Conservation (phyloP, 805 yeast genomes). For the Yarrowia alimentaria region DNA sequence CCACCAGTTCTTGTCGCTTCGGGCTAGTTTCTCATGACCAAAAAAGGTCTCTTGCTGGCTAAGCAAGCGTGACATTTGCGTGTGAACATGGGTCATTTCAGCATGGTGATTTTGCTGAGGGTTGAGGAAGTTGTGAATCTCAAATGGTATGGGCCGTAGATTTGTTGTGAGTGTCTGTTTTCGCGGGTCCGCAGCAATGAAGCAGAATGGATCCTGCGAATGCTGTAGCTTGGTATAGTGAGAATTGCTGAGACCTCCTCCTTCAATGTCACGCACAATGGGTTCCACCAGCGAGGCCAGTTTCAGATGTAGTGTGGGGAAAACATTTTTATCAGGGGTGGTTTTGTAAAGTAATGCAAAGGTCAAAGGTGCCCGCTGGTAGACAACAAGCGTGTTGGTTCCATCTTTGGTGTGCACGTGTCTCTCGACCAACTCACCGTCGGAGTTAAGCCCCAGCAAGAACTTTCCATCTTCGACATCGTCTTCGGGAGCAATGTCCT, state of each 20-base stretch:
- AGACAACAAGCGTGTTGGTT: constrained; percentile 31
- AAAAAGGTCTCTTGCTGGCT: constrained; percentile 8
- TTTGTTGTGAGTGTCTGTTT: constrained; percentile 10
- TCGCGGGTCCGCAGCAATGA: constrained; percentile 30
- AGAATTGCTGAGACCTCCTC: not conserved
- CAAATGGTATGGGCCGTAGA: constrained; percentile 9
- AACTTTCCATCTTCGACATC: constrained; percentile 6
- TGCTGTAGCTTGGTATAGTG: constrained; percentile 11
- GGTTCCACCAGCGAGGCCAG: constrained; percentile 36
- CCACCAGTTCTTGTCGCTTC: constrained; percentile 37
- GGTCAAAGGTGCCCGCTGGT: constrained; percentile 34
- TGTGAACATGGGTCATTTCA: constrained; percentile 11
- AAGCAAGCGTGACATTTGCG: constrained; percentile 13
- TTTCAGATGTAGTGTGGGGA: constrained; percentile 32
- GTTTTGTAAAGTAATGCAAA: constrained; percentile 32
- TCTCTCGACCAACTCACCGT: not conserved
- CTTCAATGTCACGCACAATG: constrained; percentile 31
- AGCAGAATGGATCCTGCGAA: constrained; percentile 28
- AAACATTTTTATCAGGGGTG: constrained; percentile 13
- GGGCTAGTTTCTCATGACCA: constrained; percentile 26
- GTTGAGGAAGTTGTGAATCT: constrained; percentile 2
- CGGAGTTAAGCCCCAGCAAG: too few species aligned
- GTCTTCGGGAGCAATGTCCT: constrained; percentile 26
- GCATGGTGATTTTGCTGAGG: not conserved
- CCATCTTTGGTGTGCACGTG: constrained; percentile 8